Conservation (phyloP, 1,139 yeast genomes). For the Saccharomyces hybrid region DNA sequence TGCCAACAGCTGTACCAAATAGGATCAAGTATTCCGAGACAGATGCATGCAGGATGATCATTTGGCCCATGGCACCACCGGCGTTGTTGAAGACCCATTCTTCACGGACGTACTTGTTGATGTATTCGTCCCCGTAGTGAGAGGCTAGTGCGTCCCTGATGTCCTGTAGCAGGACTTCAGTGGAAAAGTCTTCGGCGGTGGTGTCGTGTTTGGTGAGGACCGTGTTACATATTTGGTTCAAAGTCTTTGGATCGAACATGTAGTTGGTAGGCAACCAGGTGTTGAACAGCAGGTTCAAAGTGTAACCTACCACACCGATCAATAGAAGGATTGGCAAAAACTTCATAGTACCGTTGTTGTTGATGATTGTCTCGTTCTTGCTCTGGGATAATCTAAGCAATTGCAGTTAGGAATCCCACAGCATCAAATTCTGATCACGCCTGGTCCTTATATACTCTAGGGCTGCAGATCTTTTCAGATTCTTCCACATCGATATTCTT, state of each 20-base stretch:
- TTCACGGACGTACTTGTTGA: constrained; percentile 62
- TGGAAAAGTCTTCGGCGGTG: constrained; percentile 10
- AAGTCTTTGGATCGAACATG: constrained; percentile 40
- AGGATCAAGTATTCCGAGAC: constrained; percentile 83
- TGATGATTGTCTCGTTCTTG: background rate
- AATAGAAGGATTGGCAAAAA: constrained; percentile 20
- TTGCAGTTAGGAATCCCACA: too few species aligned
- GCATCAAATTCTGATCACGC: background rate
- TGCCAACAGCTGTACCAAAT: constrained; percentile 84
- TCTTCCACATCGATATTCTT: background rate
- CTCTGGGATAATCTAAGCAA: background rate
- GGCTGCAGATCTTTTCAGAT: background rate
- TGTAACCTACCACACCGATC: constrained; percentile 15
- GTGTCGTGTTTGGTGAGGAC: constrained; percentile 46
- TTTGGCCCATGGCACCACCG: constrained; percentile 98
- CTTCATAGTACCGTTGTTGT: constrained; percentile 19
- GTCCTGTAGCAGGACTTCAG: constrained; percentile 40
- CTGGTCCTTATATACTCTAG: background rate
- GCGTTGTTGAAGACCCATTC: constrained; percentile 97
- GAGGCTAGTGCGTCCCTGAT: constrained; percentile 53
- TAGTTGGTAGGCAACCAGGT: constrained; percentile 69
- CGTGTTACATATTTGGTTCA: constrained; percentile 44
- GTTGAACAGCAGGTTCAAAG: constrained; percentile 40
- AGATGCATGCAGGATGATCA: constrained; percentile 95
- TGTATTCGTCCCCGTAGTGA: constrained; percentile 57